Evolutionary conservation across 2,329 filamentous ascomycete genomes (phyloP), one percentile per base, ranked within the genome.

Genomic region (Cordyceps pruinosa): DNA sequence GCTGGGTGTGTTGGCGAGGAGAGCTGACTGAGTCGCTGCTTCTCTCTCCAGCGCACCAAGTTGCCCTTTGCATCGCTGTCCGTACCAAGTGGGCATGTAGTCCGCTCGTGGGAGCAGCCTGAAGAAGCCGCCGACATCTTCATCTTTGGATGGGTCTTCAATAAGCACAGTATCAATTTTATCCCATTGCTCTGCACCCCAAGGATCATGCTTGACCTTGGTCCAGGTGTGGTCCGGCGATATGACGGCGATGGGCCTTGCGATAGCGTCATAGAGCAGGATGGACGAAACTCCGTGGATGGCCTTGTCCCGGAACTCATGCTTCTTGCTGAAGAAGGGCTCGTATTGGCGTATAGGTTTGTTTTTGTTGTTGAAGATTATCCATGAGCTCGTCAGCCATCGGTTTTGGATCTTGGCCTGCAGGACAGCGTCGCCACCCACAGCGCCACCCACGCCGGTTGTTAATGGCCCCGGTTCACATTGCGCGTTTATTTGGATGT

Each of bases 331-430:
- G 41, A 65, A 63, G 50, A 64, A 64, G 3, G 64, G 64, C 21
- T 65, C 60, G 37, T 58, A 66, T 39, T 61, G 26, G 23, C 45
- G 46, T 5, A 66, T 57, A 15, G 62, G 47, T 3, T 56, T 45
- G 26, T 58, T 58, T 26, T 67, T 67, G 53, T 62, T 64, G 56
- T 67, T 65, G 46, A 47, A 58, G 19, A 66, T 57, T 1, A 50
- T 55, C 63, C 65, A 66, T 8, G 60, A 60, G 44, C 49, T 62
- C 17, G 42, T 42, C 5, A 61, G 45, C 65, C 65, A 67, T 25
- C 57, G 56, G 23, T 55, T 42, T 41, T 44, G 44, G 26, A 46
- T 19, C 26, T n/a, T 46, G 26, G 44, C 17, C n/a, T 26, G 42
- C 17, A 17, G 25, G 25, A 10, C 44, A 12, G 25, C 6, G 9